Evolutionary conservation across 768 basidiomycete genomes (phyloP).

Genomic region (Kwoniella dendrophila): DNA sequence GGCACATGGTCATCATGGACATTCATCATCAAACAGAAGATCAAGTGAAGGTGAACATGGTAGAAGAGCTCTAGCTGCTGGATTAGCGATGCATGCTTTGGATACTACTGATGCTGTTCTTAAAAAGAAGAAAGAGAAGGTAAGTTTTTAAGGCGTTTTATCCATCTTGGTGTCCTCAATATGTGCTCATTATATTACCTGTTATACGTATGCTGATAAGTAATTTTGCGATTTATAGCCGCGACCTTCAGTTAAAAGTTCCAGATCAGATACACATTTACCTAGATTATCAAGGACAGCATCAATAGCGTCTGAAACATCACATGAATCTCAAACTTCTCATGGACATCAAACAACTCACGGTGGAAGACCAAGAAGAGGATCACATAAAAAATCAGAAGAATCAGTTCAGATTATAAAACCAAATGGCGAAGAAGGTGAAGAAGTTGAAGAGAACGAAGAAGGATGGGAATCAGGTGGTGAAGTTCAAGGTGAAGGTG

Average conservation of each 20-base stretch:
- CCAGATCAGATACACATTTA: slow-evolving; percentile 44
- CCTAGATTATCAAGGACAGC: slow-evolving; percentile 38
- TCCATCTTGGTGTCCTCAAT: slow-evolving; percentile 2
- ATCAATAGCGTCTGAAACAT: slow-evolving; percentile 34
- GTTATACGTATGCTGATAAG: too few species aligned
- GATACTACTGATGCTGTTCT: slow-evolving; percentile 24
- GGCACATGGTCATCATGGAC: slow-evolving; percentile 17
- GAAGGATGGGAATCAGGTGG: slow-evolving; percentile 47
- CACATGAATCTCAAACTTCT: slow-evolving; percentile 29
- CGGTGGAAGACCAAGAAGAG: slow-evolving; percentile 18
- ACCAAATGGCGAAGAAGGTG: slow-evolving; percentile 22
- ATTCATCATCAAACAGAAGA: slow-evolving; percentile 26
- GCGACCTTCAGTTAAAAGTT: slow-evolving; percentile 39
- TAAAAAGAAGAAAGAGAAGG: slow-evolving; percentile 36
- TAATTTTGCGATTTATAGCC: too few species aligned
- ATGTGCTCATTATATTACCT: too few species aligned
- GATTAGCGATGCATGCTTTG: slow-evolving; percentile 42
- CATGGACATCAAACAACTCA: slow-evolving; percentile 7
- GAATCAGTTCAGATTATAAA: slow-evolving; percentile 28
- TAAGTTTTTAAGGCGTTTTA: slow-evolving; percentile 15
- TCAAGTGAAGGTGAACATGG: slow-evolving; percentile 38
- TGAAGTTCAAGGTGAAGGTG: too few species aligned
- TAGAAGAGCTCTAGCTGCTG: slow-evolving; percentile 37
- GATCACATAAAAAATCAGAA: slow-evolving; percentile 19
- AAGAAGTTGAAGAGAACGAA: slow-evolving; percentile 29